These are phyloP conservation scores for Cupressus sempervirens DNA, from an alignment of 75 land plant genomes.

Conservation along the genomic window DNA sequence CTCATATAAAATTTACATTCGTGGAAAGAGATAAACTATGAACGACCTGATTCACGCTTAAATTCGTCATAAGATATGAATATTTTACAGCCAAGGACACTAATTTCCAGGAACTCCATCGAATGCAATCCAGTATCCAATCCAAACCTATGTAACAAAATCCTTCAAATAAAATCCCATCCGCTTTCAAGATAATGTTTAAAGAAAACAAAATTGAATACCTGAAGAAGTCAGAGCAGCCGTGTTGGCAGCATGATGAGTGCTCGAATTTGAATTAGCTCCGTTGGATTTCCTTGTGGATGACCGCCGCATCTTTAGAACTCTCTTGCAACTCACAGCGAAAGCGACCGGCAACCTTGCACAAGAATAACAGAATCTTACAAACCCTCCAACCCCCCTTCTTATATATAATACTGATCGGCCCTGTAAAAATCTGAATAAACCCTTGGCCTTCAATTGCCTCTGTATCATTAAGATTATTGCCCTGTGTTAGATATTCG, in stretches of 20 bases:
- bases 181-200: no score
- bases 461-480: background rate
- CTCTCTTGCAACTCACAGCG: background rate
- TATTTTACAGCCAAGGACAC: background rate
- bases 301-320: background rate
- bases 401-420: background rate
- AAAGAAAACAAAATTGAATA: background rate
- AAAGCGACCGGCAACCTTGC: background rate
- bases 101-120: background rate
- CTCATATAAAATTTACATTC: background rate
- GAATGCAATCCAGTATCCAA: background rate
- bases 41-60: no score
- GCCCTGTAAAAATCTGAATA: background rate
- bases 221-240: background rate
- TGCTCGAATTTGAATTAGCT: background rate
- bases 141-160: background rate
- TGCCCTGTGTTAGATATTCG: background rate
- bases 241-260: background rate
- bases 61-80: no score
- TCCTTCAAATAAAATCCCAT: background rate
- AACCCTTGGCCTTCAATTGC: background rate
- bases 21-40: no score
- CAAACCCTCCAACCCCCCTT: background rate
- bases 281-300: background rate
- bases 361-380: background rate